Evolutionary conservation across 257 asterid genomes (phyloP), one percentile per base, ranked within the genome.

Genomic region (Solanum corneliomulleri): DNA sequence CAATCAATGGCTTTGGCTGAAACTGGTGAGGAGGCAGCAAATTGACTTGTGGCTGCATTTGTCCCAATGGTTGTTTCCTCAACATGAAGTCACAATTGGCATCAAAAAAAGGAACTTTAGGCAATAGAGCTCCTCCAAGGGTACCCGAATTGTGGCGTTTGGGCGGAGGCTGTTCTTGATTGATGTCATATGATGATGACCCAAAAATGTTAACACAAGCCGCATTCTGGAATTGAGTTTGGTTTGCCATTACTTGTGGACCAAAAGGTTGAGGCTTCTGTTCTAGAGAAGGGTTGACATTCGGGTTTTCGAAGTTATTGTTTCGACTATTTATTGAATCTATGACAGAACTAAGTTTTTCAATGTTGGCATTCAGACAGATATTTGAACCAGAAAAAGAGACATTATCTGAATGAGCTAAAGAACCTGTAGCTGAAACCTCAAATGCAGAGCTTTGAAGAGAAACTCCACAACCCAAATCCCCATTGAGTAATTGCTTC

Each of bases 61-160:
- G 82, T 25, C 85, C 72, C 42, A 70, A 13, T 60, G 83, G 88
- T 47, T 80, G 87, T 25, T 62, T 88, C 56, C 88, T 76, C 39
- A 89, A 52, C 77, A 84, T 33, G 14, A 84, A 83, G 21, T 83
- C 89, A 20, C 84, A 47, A 45, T 71, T 77, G 27, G 89, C 87
- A 83, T 89, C 89, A 88, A 86, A 87, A 72, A 86, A 81, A 1
- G 90, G 88, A 83, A 85, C 37, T 82, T 83, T 81, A 6, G 89
- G 87, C 39, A 82, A 29, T 89, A 86, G 87, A 27, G 72, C 81
- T 1, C 71, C 76, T 42, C 44, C 77, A 1, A 29, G 33, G 47
- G 56, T 70, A 9, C 92, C 93, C 4, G 83, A 58, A 91, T 88
- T 89, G 44, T 89, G 92, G 86, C 93, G 88, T 45, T 88, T 91